Percentiles rank a stretch among this genome's conserved stretches.
phyloP scores from a whole-genome alignment of 73 alveolate species.

The Breviolum minutum region DNA sequence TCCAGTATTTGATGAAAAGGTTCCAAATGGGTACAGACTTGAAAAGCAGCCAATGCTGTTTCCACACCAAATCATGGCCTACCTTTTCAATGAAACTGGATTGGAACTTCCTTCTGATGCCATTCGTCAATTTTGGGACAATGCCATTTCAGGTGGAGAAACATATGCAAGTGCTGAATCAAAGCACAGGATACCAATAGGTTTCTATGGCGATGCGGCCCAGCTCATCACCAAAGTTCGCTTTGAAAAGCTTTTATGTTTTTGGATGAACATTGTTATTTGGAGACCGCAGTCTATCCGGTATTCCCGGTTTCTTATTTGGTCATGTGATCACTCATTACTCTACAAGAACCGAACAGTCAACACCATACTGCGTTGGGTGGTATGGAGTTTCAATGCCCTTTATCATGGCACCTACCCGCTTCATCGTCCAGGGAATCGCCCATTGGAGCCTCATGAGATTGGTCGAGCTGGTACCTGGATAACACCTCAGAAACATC shows the following conservation, averaged over 20 bases:
- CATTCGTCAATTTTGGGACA: background rate
- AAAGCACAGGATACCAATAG: background rate
- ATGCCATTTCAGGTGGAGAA: background rate
- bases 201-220: slow-evolving; percentile 1
- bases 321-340: background rate
- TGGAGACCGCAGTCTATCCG: background rate
- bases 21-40: background rate
- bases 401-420: background rate
- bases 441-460: background rate
- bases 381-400: background rate
- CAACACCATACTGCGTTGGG: background rate
- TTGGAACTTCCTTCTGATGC: background rate
- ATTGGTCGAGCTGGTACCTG: background rate
- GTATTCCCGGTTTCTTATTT: background rate
- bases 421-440: background rate
- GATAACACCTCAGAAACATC: background rate
- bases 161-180: background rate
- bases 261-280: background rate
- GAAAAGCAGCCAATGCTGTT: background rate
- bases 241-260: background rate
- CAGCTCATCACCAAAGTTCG: background rate
- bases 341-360: background rate
- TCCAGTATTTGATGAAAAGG: background rate
- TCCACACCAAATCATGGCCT: background rate
- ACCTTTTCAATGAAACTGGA: background rate